Base-by-base conservation (phyloP, 805 yeast species). In the Yamadazyma endophytica region DNA sequence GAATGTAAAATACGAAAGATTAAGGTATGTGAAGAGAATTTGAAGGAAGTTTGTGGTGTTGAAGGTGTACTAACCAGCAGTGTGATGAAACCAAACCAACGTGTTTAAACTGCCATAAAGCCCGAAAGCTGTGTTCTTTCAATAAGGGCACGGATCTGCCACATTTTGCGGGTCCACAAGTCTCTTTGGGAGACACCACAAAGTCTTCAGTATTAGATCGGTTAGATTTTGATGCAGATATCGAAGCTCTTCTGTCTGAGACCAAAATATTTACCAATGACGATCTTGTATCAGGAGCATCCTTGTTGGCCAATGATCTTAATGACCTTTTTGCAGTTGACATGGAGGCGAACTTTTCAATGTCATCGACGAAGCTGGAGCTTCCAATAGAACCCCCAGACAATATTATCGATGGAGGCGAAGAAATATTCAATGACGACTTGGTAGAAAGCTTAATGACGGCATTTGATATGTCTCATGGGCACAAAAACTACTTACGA, bases 401-500 rank as follows among this genome's bases (percentile, higher is more conserved):
- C 21, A 12, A 13, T 7, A 13, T 13, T 13, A 20, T 31, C 15
- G 16, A 24, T 28, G 21, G 25, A 6, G 36, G 26, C 15, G 29
- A 22, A 11, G 28, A 35, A 16, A 26, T 31, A 9, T 42, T 32
- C 14, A 35, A 36, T 22, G 42, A 42, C 19, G 33, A 26, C 4
- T 30, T 38, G 8, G 32, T 42, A 4, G 9, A 28, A 6, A 23
- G 18, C 11, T 37, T 33, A 18, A 32, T 40, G 12, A 26, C 29
- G 14, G 29, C 39, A 9, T 37, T 29, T 19, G 44, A 35, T 28
- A 34, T 41, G 29, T 26, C 34, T n/a, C 31, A 35, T 13, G 38
- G 36, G n/a, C 43, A 43, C 11, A 43, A 42, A 21, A 43, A 43
- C 27, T 43, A 43, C 22, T 30, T 41, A 6, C 32, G 46, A 18